These are phyloP conservation scores for Hyphodiscus sp. DNA, from an alignment of 2,329 filamentous ascomycete genomes.

Conservation along the genomic window DNA sequence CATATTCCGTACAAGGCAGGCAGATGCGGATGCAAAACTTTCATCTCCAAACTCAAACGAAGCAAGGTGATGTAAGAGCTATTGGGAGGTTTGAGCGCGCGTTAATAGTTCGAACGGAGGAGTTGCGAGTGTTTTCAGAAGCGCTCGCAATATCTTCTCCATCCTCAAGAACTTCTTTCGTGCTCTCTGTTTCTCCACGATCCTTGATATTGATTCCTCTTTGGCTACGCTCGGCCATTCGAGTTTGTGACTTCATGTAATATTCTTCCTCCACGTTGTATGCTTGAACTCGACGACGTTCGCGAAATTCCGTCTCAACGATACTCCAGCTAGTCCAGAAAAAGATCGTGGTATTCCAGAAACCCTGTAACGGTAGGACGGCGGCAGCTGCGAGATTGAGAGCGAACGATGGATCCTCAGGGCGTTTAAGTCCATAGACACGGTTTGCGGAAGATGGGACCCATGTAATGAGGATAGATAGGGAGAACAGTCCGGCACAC, in stretches of 20 bases:
- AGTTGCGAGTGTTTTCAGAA: too few relatives aligned
- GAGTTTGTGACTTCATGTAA: neutral
- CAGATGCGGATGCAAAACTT: too few relatives aligned
- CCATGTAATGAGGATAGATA: conserved; percentile 65
- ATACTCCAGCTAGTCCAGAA: conserved; percentile 60
- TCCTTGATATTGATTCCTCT: neutral
- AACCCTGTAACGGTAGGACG: conserved; percentile 73
- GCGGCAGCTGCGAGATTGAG: conserved; percentile 66
- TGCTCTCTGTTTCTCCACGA: neutral
- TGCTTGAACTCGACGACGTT: neutral
- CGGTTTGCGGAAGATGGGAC: conserved; percentile 71
- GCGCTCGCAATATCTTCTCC: too few relatives aligned
- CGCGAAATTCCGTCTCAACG: neutral
- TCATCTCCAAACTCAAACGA: too few relatives aligned
- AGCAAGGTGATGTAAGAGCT: too few relatives aligned
- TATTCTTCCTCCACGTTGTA: neutral
- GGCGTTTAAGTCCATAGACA: conserved; percentile 59
- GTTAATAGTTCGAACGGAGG: too few relatives aligned
- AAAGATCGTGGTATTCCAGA: conserved; percentile 80
- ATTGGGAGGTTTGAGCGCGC: too few relatives aligned
- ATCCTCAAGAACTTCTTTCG: neutral
- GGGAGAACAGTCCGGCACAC: conserved; percentile 64
- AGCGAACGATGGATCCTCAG: conserved; percentile 43
- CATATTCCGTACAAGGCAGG: too few relatives aligned
- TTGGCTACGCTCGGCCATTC: neutral